These are phyloP conservation scores for Suillus lakei DNA, from an alignment of 768 basidiomycete genomes.

Conservation along the genomic window DNA sequence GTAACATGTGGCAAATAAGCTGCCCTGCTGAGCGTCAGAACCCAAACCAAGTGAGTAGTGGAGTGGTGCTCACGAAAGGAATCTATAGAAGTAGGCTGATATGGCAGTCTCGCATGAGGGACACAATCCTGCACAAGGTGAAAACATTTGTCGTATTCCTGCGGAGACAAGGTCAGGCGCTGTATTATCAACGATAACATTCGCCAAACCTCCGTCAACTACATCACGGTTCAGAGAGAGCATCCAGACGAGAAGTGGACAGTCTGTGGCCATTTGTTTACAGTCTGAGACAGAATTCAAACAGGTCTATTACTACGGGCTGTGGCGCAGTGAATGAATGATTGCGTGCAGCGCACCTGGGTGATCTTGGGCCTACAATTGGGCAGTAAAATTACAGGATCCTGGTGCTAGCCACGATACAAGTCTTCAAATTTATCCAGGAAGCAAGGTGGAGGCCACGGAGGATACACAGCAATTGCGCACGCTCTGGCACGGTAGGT, in stretches of 20 bases:
- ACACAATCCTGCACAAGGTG: conserved; percentile 64
- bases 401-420: conserved; percentile 1
- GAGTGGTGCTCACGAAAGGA: conserved; percentile 61
- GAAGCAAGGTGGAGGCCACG: conserved; percentile 10
- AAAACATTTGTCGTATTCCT: conserved; percentile 80
- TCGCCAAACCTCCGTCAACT: conserved; percentile 55
- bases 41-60: background rate
- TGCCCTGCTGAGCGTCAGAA: conserved; percentile 50
- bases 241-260: conserved; percentile 82
- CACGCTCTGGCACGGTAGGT: conserved; percentile 14
- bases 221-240: conserved; percentile 77
- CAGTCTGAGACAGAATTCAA: background rate
- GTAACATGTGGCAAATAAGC: conserved; percentile 74
- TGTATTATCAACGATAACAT: conserved; percentile 7
- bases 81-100: conserved; percentile 63
- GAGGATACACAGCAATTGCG: conserved; percentile 6
- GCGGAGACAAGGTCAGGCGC: conserved; percentile 8
- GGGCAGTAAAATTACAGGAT: conserved; percentile 4
- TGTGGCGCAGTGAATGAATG: background rate
- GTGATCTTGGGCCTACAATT: conserved; percentile 9
- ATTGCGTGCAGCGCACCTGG: conserved; percentile 8
- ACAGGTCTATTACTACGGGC: background rate
- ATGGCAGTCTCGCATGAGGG: conserved; percentile 55
- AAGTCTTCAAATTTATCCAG: conserved; percentile 8
- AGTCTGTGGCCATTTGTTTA: conserved; percentile 44